phyloP scores from a whole-genome alignment of 75 land plant genomes.

The Sequoia sempervirens region DNA sequence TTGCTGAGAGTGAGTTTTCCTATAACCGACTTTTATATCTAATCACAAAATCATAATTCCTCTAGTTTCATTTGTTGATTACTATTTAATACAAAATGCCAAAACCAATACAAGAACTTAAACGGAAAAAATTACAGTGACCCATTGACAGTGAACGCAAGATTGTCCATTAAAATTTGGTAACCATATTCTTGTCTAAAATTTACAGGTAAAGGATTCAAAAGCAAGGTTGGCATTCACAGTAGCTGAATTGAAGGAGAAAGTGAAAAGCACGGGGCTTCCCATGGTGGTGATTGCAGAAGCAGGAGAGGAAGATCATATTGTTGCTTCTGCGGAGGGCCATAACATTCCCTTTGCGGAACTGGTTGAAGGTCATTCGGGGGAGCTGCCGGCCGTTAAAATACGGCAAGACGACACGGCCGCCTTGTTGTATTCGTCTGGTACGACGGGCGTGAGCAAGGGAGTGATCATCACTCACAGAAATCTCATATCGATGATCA shows the following conservation, averaged over 20 bases:
- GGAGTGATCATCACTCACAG: conserved; percentile 17
- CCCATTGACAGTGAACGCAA: too few species aligned
- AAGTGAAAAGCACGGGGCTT: conserved; percentile 17
- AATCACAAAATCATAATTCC: too few species aligned
- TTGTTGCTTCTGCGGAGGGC: conserved; percentile 15
- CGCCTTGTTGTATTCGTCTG: conserved; percentile 19
- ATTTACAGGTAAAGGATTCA: conserved; percentile 20
- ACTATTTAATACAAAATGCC: too few species aligned
- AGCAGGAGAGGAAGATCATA: conserved; percentile 8
- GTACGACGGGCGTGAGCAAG: conserved; percentile 26
- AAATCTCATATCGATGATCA: conserved; percentile 6
- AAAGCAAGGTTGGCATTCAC: conserved; percentile 23
- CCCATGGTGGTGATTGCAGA: conserved; percentile 24
- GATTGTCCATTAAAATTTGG: too few species aligned
- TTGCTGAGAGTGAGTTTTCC: too few species aligned
- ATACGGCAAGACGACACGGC: conserved; percentile 19
- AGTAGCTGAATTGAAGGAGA: conserved; percentile 19
- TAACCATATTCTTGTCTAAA: too few species aligned
- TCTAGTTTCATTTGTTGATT: too few species aligned
- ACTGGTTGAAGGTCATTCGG: neutral
- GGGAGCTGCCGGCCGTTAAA: neutral
- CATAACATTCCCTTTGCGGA: conserved; percentile 7
- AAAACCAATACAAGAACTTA: too few species aligned
- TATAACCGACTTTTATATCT: too few species aligned
- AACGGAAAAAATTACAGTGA: too few species aligned